phyloP scores from a whole-genome alignment of 306 rosid species.

The Mimosa bimucronata region DNA sequence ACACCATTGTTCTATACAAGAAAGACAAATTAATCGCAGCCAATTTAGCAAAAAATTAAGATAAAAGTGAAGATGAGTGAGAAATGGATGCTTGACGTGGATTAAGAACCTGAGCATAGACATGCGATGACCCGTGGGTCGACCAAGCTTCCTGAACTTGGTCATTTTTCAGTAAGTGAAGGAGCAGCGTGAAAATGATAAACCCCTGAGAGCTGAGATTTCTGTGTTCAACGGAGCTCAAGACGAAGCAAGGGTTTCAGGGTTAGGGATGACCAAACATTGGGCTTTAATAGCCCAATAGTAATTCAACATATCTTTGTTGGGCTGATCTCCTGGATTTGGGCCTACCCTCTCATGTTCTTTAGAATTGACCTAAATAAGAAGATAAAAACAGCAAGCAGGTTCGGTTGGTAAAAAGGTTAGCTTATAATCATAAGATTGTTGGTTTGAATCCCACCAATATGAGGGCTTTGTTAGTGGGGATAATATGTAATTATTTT shows the following conservation, averaged over 20 bases:
- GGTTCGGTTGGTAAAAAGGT: too few species aligned
- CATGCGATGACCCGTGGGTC: constrained; percentile 77
- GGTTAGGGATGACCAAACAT: neutral
- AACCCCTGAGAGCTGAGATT: constrained; percentile 26
- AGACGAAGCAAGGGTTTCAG: neutral
- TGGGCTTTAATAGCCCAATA: neutral
- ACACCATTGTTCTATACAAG: constrained; percentile 80
- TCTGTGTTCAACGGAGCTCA: neutral
- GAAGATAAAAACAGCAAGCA: too few species aligned
- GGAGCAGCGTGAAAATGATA: constrained; percentile 13
- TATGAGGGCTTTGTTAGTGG: too few species aligned
- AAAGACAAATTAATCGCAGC: neutral
- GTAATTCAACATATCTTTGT: too few species aligned
- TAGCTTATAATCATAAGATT: too few species aligned
- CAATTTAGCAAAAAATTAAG: neutral
- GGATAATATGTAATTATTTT: too few species aligned
- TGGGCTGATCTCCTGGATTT: neutral
- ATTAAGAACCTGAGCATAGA: constrained; percentile 78
- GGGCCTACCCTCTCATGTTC: neutral
- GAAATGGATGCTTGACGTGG: neutral
- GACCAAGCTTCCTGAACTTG: constrained; percentile 82
- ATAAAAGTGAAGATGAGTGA: neutral
- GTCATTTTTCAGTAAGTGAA: constrained; percentile 55
- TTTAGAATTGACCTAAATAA: neutral
- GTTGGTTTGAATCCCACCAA: too few species aligned